phyloP scores from a whole-genome alignment of 805 yeast genomes.

The Huiozyma naganishii region DNA sequence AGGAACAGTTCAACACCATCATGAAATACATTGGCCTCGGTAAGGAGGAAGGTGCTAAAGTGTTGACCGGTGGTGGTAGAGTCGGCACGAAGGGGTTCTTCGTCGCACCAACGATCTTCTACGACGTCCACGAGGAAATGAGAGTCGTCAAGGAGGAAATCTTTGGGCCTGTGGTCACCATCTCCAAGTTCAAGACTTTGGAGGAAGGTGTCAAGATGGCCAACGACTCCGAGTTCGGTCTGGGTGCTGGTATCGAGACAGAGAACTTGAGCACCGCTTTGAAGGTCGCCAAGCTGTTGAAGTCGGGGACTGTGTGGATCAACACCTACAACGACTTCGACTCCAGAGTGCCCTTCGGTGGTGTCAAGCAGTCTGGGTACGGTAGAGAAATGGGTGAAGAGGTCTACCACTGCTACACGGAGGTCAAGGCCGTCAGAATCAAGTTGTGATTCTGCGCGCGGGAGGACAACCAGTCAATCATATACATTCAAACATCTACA shows the following conservation, averaged over 20 bases:
- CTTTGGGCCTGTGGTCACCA: conserved; percentile 71
- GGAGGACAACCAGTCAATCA: neutral
- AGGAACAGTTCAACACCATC: conserved; percentile 58
- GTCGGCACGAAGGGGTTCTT: conserved; percentile 58
- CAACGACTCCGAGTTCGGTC: conserved; percentile 62
- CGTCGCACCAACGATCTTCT: conserved; percentile 63
- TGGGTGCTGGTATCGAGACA: conserved; percentile 76
- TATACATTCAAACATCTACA: no score
- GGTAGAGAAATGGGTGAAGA: conserved; percentile 83
- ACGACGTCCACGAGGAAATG: conserved; percentile 54
- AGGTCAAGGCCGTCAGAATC: conserved; percentile 63
- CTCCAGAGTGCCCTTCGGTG: conserved; percentile 70
- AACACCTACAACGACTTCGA: conserved; percentile 75
- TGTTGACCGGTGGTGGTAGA: conserved; percentile 64
- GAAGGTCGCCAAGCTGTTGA: conserved; percentile 50
- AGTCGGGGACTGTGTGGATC: conserved; percentile 72
- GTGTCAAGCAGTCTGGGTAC: conserved; percentile 68
- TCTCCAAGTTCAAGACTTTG: conserved; percentile 52
- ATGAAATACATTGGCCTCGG: conserved; percentile 57
- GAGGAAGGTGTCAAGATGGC: conserved; percentile 61
- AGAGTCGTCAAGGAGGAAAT: conserved; percentile 62
- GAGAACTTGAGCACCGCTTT: conserved; percentile 49
- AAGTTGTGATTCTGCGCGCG: conserved; percentile 21
- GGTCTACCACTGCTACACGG: conserved; percentile 66
- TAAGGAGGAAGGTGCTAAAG: conserved; percentile 55